These are phyloP conservation scores for Physcia stellaris DNA, from an alignment of 495 filamentous ascomycete species.

Conservation along the genomic window DNA sequence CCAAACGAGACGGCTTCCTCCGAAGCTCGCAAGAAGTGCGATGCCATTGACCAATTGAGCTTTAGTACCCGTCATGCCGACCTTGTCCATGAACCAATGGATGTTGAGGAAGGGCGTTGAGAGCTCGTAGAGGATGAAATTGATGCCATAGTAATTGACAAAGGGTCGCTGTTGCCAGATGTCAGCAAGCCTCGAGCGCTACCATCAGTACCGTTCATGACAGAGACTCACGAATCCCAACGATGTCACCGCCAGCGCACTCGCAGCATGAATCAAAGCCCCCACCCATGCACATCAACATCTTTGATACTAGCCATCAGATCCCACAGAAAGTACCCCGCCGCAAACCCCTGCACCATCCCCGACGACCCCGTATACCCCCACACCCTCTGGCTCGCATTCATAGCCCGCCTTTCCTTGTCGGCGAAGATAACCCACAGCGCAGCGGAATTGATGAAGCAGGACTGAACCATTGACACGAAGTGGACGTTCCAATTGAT, in stretches of 20 bases:
- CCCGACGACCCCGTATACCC: constrained; percentile 81
- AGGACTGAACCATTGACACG: constrained; percentile 80
- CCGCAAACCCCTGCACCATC: constrained; percentile 72
- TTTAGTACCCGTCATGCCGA: constrained; percentile 82
- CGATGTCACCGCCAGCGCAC: constrained; percentile 70
- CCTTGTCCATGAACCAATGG: constrained; percentile 98
- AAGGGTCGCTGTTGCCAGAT: constrained; percentile 65
- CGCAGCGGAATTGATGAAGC: constrained; percentile 60
- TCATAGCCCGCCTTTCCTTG: constrained; percentile 60
- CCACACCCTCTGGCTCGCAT: constrained; percentile 61
- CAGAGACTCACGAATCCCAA: constrained; percentile 74
- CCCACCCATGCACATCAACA: constrained; percentile 72
- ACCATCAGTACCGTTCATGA: background rate
- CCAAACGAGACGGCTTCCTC: constrained; percentile 79
- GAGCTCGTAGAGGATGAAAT: constrained; percentile 96
- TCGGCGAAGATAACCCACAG: constrained; percentile 75
- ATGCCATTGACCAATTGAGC: constrained; percentile 77
- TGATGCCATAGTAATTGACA: constrained; percentile 79
- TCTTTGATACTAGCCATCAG: constrained; percentile 56
- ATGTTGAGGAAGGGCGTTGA: constrained; percentile 88
- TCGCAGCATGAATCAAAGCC: constrained; percentile 75
- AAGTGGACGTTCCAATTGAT: constrained; percentile 95
- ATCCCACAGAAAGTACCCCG: constrained; percentile 96
- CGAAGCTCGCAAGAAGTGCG: constrained; percentile 55
- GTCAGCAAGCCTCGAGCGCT: background rate